Base-by-base conservation (phyloP, 805 yeast genomes). In the Candida hungchunana region DNA sequence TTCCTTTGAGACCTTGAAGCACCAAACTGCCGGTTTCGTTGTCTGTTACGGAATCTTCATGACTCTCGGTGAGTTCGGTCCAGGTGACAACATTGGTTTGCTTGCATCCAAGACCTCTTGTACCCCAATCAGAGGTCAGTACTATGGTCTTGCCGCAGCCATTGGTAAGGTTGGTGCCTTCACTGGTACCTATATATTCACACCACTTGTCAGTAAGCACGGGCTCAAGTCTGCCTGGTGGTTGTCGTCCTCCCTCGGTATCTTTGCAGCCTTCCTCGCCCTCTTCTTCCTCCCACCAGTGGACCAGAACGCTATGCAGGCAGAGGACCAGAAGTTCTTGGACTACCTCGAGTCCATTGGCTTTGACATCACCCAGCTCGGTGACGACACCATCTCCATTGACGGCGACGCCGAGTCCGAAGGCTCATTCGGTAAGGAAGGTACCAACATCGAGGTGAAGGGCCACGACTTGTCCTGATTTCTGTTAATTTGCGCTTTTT, bases 161-260 rank as follows among this genome's bases (percentile, higher is more conserved):
- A 50, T 79, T 36, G 97, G 96, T 54, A 89, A 89, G 60, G 67
- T 86, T 41, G 97, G 97, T 56, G 97, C 96, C 1, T 88, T 89
- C 56, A 83, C 80, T 20, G 96, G 96, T 37, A 80, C 93, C 30
- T 87, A 80, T 55, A 81, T 82, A 21, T 90, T 90, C 75, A 96
- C 96, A 28, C 73, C 77, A 32, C 81, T 89, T 53, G 78, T 80
- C 45, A 66, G 60, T 35, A 67, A 75, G 46, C 75, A 75, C 36
- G 93, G 90, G 46, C 67, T 76, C 53, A 77, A 76, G 59, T 82
- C 81, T 35, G 89, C 95, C 34, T 85, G 88, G 61, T 88, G 79
- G 69, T 75, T 88, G 36, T 80, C 95, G 11, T 76, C 95, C 3
- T 69, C 85, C 1, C 66, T 89, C 44, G 85, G 94, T 56, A 51